A percentile compares a stretch with the other conserved stretches of the same genome.
Evolutionary conservation across 148 eudicot species (phyloP).

Genomic region (Amaranthus cruentus): DNA sequence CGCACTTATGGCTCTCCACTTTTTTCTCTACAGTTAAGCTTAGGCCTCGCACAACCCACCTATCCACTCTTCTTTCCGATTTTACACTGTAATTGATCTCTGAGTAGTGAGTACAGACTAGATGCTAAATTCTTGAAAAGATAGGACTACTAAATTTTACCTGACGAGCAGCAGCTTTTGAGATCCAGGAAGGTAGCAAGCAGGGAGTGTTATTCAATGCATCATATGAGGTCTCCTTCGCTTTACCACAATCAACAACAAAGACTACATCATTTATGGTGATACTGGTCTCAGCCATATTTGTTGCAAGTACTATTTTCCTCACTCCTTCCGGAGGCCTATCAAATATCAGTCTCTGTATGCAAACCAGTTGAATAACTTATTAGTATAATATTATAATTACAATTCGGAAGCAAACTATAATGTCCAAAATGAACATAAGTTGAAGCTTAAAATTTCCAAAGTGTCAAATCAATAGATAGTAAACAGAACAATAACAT

Average conservation of each 20-base stretch:
- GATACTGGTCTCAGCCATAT: slow-evolving; percentile 99
- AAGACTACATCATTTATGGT: slow-evolving; percentile 96
- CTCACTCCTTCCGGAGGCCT: slow-evolving; percentile 88
- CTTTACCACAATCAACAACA: slow-evolving; percentile 98
- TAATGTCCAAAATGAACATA: slow-evolving; percentile 12
- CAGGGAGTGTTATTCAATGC: slow-evolving; percentile 97
- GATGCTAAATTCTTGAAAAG: too few species aligned
- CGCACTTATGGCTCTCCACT: too few species aligned
- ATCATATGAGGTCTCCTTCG: slow-evolving; percentile 98
- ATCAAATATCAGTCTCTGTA: slow-evolving; percentile 86
- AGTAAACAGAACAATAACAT: background rate
- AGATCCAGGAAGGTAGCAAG: slow-evolving; percentile 96
- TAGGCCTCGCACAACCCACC: too few species aligned
- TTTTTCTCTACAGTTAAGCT: too few species aligned
- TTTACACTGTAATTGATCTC: too few species aligned
- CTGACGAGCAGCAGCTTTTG: slow-evolving; percentile 96
- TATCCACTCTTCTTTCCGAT: too few species aligned
- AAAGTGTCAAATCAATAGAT: background rate
- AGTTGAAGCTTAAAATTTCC: slow-evolving; percentile 10
- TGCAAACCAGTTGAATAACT: slow-evolving; percentile 19
- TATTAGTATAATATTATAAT: slow-evolving; percentile 4
- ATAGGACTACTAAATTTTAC: slow-evolving; percentile 28
- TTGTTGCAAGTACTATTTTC: slow-evolving; percentile 95
- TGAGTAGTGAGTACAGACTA: too few species aligned
- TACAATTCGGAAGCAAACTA: background rate